phyloP scores from a whole-genome alignment of 192 early-diverging fungal genomes.

The Coemansia sp. region DNA sequence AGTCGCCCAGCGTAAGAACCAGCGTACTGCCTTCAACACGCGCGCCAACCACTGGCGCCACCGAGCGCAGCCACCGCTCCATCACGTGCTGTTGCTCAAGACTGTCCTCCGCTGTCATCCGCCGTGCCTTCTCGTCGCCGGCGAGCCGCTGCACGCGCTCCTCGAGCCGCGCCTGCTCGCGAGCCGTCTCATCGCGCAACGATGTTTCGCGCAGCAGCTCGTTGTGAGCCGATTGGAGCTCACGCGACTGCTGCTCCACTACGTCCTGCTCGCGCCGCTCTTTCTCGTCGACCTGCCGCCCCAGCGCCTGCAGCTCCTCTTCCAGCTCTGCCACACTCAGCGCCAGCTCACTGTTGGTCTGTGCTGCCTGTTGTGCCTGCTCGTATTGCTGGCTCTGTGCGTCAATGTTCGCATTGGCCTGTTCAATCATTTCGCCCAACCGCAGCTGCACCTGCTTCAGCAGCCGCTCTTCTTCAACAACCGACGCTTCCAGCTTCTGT shows the following conservation, averaged over 20 bases:
- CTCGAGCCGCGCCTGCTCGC: slow-evolving; percentile 40
- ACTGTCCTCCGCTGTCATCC: slow-evolving; percentile 38
- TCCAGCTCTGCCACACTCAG: slow-evolving; percentile 29
- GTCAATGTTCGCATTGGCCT: slow-evolving; percentile 36
- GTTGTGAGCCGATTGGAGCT: slow-evolving; percentile 50
- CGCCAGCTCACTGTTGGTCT: slow-evolving; percentile 32
- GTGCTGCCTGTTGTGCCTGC: slow-evolving; percentile 16
- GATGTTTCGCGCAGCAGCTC: slow-evolving; percentile 47
- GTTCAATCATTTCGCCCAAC: slow-evolving; percentile 35
- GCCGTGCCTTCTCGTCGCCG: slow-evolving; percentile 50
- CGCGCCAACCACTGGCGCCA: slow-evolving; percentile 46
- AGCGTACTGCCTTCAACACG: slow-evolving; percentile 50
- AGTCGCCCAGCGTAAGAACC: slow-evolving; percentile 46
- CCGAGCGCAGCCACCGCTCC: slow-evolving; percentile 43
- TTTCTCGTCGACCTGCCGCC: slow-evolving; percentile 33
- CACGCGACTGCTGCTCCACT: slow-evolving; percentile 51
- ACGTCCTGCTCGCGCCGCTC: slow-evolving; percentile 37
- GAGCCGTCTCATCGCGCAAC: slow-evolving; percentile 39
- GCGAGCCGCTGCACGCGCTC: slow-evolving; percentile 39
- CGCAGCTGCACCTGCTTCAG: slow-evolving; percentile 43
- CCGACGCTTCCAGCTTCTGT: slow-evolving; percentile 46
- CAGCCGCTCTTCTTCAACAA: slow-evolving; percentile 49
- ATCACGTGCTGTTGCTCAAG: slow-evolving; percentile 50
- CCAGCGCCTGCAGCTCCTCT: slow-evolving; percentile 33
- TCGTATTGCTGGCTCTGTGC: slow-evolving; percentile 34